Evolutionary conservation across 2,329 filamentous ascomycete species (phyloP), one percentile per base, ranked within the genome.

Genomic region (Graphium sp.): DNA sequence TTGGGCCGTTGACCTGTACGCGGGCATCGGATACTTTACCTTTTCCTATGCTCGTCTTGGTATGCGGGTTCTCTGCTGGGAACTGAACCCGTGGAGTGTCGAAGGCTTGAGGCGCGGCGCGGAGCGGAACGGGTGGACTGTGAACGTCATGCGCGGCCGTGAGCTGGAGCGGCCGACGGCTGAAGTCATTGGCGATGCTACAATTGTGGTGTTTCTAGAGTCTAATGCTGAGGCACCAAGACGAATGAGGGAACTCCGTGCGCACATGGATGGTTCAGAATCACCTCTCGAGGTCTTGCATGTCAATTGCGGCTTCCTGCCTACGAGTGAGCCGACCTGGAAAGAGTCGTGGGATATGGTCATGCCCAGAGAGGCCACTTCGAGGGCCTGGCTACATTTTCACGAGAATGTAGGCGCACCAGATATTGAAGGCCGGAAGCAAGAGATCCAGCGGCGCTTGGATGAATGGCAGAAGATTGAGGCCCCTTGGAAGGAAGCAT

Each of bases 1-100:
- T 12, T 19, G 28, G 27, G 70, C 75, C 0, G 66, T 91, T 1
- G 87, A 95, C 48, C 55, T 95, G 34, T 94, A 92, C 53, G 82
- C 80, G 1, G 87, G 87, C 0, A 93, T 94, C 37, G 87, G 87
- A 5, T 94, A 94, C 52, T 94, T 95, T 51, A 70, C 78, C 4
- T 92, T 94, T 44, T 79, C 72, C 18, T 94, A 93, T 50, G 65
- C 74, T 6, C 62, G 58, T 34, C 66, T 76, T 12, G 83, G 82
- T 0, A 55, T 85, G 41, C 55, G 66, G 27, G 76, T 94, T 2
- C 56, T 89, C 23, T 81, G 83, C 40, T 95, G 82, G 79, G 87
- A 95, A 50, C 57, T 94, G 25, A 94, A 93, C 47, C 75, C 77
- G 0, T 80, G 85, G 75, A 84, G 75, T 38, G 66, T 92, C 19